These are phyloP conservation scores for Trichoderma koningiopsis DNA, from an alignment of 2,329 filamentous ascomycete species.

Conservation along the genomic window DNA sequence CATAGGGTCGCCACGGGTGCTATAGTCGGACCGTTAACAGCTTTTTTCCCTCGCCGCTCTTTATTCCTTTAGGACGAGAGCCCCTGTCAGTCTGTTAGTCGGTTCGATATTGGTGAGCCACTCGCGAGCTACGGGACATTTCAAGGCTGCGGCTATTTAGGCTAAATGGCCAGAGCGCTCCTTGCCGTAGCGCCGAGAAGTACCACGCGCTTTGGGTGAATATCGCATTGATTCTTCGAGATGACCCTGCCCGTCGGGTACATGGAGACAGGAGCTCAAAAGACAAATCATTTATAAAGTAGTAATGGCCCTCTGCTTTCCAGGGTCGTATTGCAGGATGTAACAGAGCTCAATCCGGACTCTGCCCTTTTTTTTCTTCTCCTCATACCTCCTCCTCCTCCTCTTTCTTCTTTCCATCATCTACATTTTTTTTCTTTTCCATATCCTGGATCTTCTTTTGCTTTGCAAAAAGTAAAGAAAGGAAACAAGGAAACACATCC, in stretches of 20 bases:
- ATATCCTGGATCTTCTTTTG: background rate
- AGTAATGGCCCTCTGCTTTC: constrained; percentile 13
- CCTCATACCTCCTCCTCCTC: background rate
- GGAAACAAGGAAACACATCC: background rate
- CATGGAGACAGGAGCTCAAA: constrained; percentile 3
- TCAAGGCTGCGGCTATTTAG: constrained; percentile 19
- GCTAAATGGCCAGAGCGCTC: constrained; percentile 18
- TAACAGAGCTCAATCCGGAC: constrained; percentile 17
- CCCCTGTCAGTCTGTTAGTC: constrained; percentile 19
- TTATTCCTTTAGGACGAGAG: constrained; percentile 13
- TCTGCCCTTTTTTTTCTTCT: constrained; percentile 1
- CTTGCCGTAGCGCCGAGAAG: constrained; percentile 15
- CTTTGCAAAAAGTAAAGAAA: background rate
- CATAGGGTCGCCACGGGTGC: constrained; percentile 8
- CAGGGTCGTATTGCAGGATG: constrained; percentile 21
- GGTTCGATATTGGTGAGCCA: constrained; percentile 15
- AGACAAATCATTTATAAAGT: constrained; percentile 24
- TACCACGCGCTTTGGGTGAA: background rate
- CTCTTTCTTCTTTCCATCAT: background rate
- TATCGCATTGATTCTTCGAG: constrained; percentile 1
- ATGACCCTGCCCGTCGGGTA: constrained; percentile 18
- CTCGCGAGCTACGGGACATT: constrained; percentile 23
- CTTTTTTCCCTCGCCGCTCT: background rate
- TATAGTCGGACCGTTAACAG: constrained; percentile 23
- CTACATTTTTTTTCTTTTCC: background rate